Base-by-base conservation (phyloP, 805 yeast genomes). In the Yamadazyma nakazawae region DNA sequence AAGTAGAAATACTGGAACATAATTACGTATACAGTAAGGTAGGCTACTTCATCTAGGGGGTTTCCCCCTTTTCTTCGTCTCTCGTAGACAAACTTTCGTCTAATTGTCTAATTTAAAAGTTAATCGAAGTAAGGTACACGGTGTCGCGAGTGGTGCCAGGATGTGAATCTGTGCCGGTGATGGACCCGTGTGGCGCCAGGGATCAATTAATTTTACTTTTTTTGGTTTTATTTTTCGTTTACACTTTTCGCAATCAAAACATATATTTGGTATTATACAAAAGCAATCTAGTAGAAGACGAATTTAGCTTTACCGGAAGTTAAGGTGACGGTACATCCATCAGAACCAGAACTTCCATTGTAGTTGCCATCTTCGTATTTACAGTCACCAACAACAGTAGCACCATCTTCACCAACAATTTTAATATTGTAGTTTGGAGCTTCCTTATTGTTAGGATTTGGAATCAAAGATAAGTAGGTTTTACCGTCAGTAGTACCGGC, bases 401-500 rank as follows among this genome's bases (percentile, higher is more conserved):
- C 70, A 47, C 81, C 81, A 50, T 80, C 84, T 45, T 76, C 79
- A 57, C 83, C 73, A 48, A 79, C 90, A 62, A 94, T 91, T 59
- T 74, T 75, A 47, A 79, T 81, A 52, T 67, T 77, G 62, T 61
- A 79, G 72, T 79, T 79, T 52, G 80, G 76, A 47, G 91, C 72
- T 17, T 76, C 64, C 18, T 64, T 55, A 78, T 88, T 88, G 82
- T 91, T 90, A 62, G 97, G 96, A 76, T 92, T 92, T 70, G 97
- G 97, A 71, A 90, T 88, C 70, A 92, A 75, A 7, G 97, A 88
- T 59, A 92, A 71, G 79, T 88, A 91, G 45, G 96, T 76, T 59
- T 81, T 74, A 49, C 77, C 77, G 57, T 64, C 68, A 51, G 87
- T 74, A 70, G 78, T 76, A 63, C 98, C 97, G 43, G 97, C 89